Base-by-base conservation (phyloP, 2,329 filamentous ascomycete genomes). In the Fusarium torreyae region DNA sequence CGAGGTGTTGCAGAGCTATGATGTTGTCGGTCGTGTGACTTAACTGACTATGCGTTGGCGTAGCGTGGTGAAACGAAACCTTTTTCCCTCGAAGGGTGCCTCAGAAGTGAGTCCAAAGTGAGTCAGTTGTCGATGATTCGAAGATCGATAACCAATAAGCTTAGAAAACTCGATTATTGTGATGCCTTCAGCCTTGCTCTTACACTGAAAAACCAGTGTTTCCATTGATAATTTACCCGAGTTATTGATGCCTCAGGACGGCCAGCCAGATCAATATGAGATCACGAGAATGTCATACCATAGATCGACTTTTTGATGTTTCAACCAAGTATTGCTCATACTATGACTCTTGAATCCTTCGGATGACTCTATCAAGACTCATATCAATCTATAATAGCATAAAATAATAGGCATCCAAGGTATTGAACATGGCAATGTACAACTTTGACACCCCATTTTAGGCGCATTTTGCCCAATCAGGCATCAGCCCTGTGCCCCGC, bases 181-280 rank as follows among this genome's bases (percentile, higher is more conserved):
- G 61, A 70, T 67, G 51, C 54, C 67, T 55, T 71, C 69, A 69
- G 45, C 45, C 55, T 58, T 60, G 6, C 38, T 39, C 63, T 54
- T 68, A 66, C 53, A 72, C 57, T 18, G 31, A 54, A 52, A 44
- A 34, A 33, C 43, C 43, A 48, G 51, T 62, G 38, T 57, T 63
- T 45, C 43, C 31, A 56, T 26, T 28, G 42, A 36, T 49, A 57
- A 61, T 61, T 63, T 62, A 48, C 39, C 51, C 40, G 36, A 50
- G 43, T 15, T 45, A 43, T 74, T 72, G 70, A 74, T 74, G 72
- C 72, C 72, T 72, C 70, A 74, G 72, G 72, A 68, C 40, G 13
- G 10, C 7, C 20, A 14, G 34, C 18, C n/a, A 33, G 34, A 46
- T 22, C 26, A 28, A 63, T 24, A 43, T 55, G n/a, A 50, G 26